Base-by-base conservation (phyloP, 257 asterid species). In the Solanum sejunctum region DNA sequence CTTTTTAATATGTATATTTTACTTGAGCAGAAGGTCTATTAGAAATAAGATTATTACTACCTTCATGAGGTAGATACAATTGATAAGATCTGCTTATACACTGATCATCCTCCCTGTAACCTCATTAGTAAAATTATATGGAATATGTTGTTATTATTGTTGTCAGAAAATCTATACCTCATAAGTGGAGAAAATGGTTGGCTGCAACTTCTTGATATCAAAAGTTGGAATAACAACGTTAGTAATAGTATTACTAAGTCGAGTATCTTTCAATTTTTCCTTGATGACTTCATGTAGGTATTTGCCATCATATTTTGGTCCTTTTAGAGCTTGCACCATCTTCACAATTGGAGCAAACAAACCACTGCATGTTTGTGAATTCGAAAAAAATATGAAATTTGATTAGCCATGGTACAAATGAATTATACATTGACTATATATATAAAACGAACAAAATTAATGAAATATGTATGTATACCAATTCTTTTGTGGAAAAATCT, bases 181-280 rank as follows among this genome's bases (percentile, higher is more conserved):
- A 43, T 85, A 87, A 41, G 93, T 79, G 5, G 95, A 87, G 89
- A 89, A 92, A 72, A 92, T 73, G 5, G 73, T 60, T 1, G 92
- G 93, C 32, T 91, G 92, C 89, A 89, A 39, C 57, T 75, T 75
- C 86, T 86, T 88, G 91, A 92, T 85, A 67, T 89, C 93, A 72
- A 91, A 92, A 28, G 95, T 86, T 4, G 93, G 95, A 80, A 91
- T 88, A 21, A 90, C 92, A 81, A 91, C 85, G 49, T 92, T 89
- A 21, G 94, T 92, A 17, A 91, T 16, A 4, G 92, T 84, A 18
- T 90, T 71, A 39, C 84, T 84, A 26, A 92, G 55, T 3, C 85
- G 86, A 57, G 88, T 70, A 21, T 89, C 85, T 5, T 92, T 90
- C 12, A 92, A n/a, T 16, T 84, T 85, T n/a, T 92, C 87, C 56